Evolutionary conservation across 2,329 filamentous ascomycete genomes (phyloP).

Genomic region (Colletotrichum sp.): DNA sequence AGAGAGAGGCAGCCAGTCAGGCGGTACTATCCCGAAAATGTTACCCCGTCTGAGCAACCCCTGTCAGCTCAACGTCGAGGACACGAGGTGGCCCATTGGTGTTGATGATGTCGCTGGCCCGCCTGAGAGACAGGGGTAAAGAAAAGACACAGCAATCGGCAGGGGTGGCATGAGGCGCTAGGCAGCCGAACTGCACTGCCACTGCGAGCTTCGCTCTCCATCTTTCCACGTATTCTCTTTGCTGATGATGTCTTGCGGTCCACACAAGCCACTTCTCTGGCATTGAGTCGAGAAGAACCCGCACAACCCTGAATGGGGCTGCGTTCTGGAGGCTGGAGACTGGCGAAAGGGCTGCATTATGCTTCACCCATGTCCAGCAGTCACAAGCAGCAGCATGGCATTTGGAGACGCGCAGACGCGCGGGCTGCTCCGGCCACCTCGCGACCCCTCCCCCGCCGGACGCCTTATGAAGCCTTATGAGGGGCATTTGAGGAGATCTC

Average conservation of each 20-base stretch:
- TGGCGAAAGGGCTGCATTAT: neutral
- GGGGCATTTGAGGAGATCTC: neutral
- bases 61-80: neutral
- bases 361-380: neutral
- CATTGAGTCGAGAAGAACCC: neutral
- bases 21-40: neutral
- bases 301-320: neutral
- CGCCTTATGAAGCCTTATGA: constrained; percentile 1
- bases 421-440: neutral
- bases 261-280: neutral
- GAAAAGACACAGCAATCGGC: neutral
- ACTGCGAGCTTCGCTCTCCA: neutral
- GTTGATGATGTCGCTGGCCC: neutral
- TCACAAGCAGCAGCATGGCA: neutral
- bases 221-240: neutral
- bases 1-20: constrained; percentile 17
- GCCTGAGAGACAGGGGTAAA: neutral
- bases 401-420: neutral
- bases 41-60: constrained; percentile 1
- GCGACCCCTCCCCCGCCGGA: neutral
- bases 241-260: neutral
- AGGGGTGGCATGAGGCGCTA: constrained; percentile 2
- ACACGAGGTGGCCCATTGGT: neutral
- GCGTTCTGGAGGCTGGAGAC: neutral
- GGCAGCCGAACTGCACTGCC: constrained; percentile 12